Percentiles rank a stretch among this genome's conserved stretches.
Evolutionary conservation across 805 yeast genomes (phyloP).

Genomic region (Jamesozyma hellenica): DNA sequence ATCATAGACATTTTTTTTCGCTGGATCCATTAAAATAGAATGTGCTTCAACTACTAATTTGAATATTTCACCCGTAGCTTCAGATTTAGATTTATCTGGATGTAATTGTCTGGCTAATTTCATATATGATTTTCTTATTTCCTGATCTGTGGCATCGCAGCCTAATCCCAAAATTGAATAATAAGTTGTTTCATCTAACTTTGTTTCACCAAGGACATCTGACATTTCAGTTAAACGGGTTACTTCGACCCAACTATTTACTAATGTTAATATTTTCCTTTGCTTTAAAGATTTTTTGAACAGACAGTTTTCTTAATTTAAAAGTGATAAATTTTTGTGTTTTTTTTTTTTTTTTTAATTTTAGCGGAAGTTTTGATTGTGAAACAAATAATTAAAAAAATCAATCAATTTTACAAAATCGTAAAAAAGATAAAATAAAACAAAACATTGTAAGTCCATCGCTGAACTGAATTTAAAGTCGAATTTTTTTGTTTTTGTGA

Average conservation of each 20-base stretch:
- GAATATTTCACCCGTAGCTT: conserved; percentile 25
- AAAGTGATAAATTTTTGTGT: neutral
- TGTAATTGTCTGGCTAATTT: conserved; percentile 62
- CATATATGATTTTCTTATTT: conserved; percentile 69
- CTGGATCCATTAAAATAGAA: conserved; percentile 21
- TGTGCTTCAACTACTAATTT: conserved; percentile 27
- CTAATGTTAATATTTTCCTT: neutral
- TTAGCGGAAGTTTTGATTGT: neutral
- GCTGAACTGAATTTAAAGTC: too few species aligned
- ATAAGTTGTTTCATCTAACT: conserved; percentile 24
- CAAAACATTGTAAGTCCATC: too few species aligned
- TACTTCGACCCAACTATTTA: neutral
- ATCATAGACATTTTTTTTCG: conserved; percentile 17
- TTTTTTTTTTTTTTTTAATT: too few species aligned
- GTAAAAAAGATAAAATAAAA: too few species aligned
- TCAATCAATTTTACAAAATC: too few species aligned
- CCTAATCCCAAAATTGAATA: conserved; percentile 24
- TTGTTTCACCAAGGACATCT: conserved; percentile 3
- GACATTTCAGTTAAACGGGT: too few species aligned
- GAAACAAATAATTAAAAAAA: too few species aligned
- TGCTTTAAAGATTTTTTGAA: neutral
- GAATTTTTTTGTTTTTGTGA: too few species aligned
- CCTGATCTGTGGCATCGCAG: conserved; percentile 17
- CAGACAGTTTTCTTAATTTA: neutral
- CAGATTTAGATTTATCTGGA: conserved; percentile 65